Base-by-base conservation (phyloP, 495 filamentous ascomycete genomes). In the Alectoria sarmentosa region DNA sequence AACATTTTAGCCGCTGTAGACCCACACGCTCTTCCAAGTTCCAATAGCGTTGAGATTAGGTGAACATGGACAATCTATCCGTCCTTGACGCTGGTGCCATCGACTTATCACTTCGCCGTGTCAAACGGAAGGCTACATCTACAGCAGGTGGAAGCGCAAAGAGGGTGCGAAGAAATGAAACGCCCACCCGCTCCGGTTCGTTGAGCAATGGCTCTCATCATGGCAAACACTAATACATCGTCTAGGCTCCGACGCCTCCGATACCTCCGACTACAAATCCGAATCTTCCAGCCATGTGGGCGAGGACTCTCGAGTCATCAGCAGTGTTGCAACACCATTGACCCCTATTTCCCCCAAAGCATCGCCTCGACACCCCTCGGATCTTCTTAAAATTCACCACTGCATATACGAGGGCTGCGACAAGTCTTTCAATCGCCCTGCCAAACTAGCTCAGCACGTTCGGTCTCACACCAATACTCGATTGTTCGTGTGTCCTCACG, bases 361-460 rank as follows among this genome's bases (percentile, higher is more conserved):
- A 62, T 72, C 69, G 15, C 70, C 67, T 57, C 66, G 65, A 9
- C 82, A 80, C 69, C 88, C 88, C 39, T 90, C 86, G 6, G 84
- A 90, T 63, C 52, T 65, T 13, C 78, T 84, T 58, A 94, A 93
- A 76, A 90, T 82, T 28, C 84, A 88, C 69, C 75, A 73, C 48
- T 96, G 92, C 75, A 81, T 84, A 5, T 83, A 83, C 67, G 80
- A 85, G 23, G 84, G 81, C 44, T 96, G 92, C 71, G 72, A 74
- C 32, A 92, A 91, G 75, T 83, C 86, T n/a, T 96, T 92, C 83
- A 93, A 94, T 73, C 86, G 92, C 1, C 91, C 89, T 3, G 85
- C 83, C n/a, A 83, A 89, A 41, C 82, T 96, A 3, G 79, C 85
- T n/a, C 83, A 88, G 54, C 92, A 96, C 70, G 70, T 91, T 4